phyloP scores from a whole-genome alignment of 2,329 filamentous ascomycete species.

The Diaporthe citrichinensis region DNA sequence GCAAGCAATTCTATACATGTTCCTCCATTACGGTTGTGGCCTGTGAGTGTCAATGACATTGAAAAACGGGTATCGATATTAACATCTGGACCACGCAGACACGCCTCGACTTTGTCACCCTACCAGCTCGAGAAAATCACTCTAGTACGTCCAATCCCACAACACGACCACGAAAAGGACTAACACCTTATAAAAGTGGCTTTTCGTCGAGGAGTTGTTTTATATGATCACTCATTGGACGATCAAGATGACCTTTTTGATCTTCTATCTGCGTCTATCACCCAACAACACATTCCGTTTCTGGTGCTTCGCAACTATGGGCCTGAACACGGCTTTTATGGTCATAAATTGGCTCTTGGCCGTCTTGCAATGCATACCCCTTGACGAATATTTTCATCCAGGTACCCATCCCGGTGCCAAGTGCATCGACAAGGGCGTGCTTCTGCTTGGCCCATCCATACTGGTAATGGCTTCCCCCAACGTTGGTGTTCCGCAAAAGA shows the following conservation, averaged over 20 bases:
- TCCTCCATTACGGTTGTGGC: constrained; percentile 3
- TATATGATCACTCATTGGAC: constrained; percentile 18
- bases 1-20: constrained; percentile 4
- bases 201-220: constrained; percentile 10
- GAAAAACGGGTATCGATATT: neutral
- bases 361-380: neutral
- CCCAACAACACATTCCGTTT: neutral
- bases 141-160: neutral
- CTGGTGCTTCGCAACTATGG: neutral
- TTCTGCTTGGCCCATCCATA: neutral
- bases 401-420: neutral
- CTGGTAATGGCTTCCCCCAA: neutral
- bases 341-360: constrained; percentile 19
- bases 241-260: constrained; percentile 19
- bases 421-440: neutral
- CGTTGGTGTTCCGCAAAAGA: neutral
- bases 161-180: accelerated
- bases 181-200: neutral
- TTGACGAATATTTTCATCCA: constrained; percentile 10
- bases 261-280: constrained; percentile 9
- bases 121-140: constrained; percentile 20
- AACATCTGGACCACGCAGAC: neutral
- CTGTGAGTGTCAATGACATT: neutral
- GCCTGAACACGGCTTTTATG: constrained; percentile 1
- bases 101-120: neutral